Percentiles rank a stretch among this genome's conserved stretches.
Conservation (phyloP, 2,329 filamentous ascomycete genomes). For the Talaromyces piceae region DNA sequence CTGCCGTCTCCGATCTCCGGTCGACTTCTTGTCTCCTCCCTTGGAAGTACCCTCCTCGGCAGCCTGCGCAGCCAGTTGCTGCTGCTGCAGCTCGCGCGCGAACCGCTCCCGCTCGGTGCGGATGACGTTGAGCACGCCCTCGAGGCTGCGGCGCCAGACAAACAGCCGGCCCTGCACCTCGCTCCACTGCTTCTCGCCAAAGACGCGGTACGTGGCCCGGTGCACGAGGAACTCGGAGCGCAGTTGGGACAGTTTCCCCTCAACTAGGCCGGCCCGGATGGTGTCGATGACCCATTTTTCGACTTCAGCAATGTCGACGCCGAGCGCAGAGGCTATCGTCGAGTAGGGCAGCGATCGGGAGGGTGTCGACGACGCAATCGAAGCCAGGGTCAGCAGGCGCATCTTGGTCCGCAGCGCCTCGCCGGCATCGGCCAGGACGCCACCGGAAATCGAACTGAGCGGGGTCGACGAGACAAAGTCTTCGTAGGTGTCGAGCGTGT, state of each 20-base stretch:
- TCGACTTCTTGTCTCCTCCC: conserved; percentile 20
- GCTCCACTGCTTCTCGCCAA: conserved; percentile 96
- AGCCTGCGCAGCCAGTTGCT: conserved; percentile 48
- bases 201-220: conserved; percentile 91
- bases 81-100: conserved; percentile 57
- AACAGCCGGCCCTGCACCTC: conserved; percentile 87
- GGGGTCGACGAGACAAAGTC: conserved; percentile 69
- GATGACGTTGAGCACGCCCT: conserved; percentile 69
- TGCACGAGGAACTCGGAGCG: conserved; percentile 92
- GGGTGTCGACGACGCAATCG: conserved; percentile 73
- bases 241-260: conserved; percentile 91
- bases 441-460: conserved; percentile 60
- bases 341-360: conserved; percentile 84
- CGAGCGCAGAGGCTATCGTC: conserved; percentile 74
- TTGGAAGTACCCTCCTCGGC: conserved; percentile 25
- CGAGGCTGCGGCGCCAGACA: conserved; percentile 79
- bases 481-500: conserved; percentile 90
- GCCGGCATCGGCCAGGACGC: conserved; percentile 69
- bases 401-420: conserved; percentile 89
- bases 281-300: conserved; percentile 99
- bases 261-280: conserved; percentile 88
- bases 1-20: conserved; percentile 28
- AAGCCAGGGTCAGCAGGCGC: conserved; percentile 86
- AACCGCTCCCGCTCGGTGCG: conserved; percentile 74
- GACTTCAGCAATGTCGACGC: conserved; percentile 74